These are phyloP conservation scores for Paraconiothyrium sp. DNA, from an alignment of 2,329 filamentous ascomycete genomes.

Conservation along the genomic window DNA sequence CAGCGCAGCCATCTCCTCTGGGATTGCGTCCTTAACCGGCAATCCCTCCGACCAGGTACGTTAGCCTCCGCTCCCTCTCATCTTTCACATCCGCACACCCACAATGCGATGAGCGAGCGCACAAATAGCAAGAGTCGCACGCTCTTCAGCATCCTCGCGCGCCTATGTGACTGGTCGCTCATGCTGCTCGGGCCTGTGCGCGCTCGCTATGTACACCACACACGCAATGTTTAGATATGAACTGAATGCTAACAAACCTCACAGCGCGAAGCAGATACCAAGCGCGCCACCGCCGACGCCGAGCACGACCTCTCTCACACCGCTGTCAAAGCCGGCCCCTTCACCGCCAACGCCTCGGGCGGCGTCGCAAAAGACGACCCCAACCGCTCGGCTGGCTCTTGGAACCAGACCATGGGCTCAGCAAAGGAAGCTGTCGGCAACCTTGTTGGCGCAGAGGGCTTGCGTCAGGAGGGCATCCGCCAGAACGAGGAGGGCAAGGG, in stretches of 20 bases:
- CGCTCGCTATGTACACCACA: slow-evolving; percentile 10
- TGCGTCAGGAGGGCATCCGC: slow-evolving; percentile 77
- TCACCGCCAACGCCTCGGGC: slow-evolving; percentile 74
- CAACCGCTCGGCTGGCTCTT: slow-evolving; percentile 75
- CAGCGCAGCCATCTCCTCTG: slow-evolving; percentile 76
- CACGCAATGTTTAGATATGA: not conserved
- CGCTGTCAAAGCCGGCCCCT: slow-evolving; percentile 76
- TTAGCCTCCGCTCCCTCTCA: slow-evolving; percentile 9
- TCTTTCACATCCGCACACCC: not conserved
- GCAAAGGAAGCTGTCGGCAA: slow-evolving; percentile 84
- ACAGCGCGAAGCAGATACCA: slow-evolving; percentile 68
- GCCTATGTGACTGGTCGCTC: slow-evolving; percentile 14
- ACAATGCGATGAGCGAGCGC: slow-evolving; percentile 6
- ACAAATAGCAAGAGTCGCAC: slow-evolving; percentile 15
- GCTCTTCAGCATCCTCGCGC: slow-evolving; percentile 15
- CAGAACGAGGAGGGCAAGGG: slow-evolving; percentile 84
- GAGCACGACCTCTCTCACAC: slow-evolving; percentile 81
- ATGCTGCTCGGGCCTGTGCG: slow-evolving; percentile 18
- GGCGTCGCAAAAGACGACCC: slow-evolving; percentile 76
- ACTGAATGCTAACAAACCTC: slow-evolving; percentile 33
- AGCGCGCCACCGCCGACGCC: slow-evolving; percentile 70
- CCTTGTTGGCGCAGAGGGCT: slow-evolving; percentile 75
- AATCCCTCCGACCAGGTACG: slow-evolving; percentile 71
- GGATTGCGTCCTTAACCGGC: slow-evolving; percentile 77
- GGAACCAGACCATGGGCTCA: slow-evolving; percentile 89